A percentile compares a stretch with the other conserved stretches of the same genome.
Conservation (phyloP, 2,329 filamentous ascomycete species). For the Delphinella strobiligena region DNA sequence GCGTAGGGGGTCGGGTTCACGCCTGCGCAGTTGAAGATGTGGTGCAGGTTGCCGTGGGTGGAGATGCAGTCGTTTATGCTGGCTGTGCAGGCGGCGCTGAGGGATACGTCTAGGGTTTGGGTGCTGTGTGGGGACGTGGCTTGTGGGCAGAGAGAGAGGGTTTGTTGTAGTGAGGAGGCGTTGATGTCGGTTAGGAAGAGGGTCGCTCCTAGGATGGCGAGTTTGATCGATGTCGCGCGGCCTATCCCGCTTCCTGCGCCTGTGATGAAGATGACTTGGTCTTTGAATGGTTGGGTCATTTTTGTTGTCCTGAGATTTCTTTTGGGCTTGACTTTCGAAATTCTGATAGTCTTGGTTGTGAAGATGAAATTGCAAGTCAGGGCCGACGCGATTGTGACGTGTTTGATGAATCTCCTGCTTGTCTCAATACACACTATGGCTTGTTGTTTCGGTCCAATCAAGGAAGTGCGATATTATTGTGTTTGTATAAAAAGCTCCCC, state of each 20-base stretch:
- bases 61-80: conserved; percentile 17
- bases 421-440: too few species aligned
- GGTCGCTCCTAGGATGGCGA: conserved; percentile 29
- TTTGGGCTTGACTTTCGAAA: too few species aligned
- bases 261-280: conserved; percentile 18
- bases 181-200: conserved; percentile 32
- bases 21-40: conserved; percentile 32
- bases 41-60: conserved; percentile 25
- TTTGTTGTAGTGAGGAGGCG: conserved; percentile 17
- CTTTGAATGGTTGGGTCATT: not conserved
- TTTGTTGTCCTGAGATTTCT: not conserved
- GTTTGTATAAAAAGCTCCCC: too few species aligned
- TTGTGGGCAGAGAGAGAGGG: conserved; percentile 13
- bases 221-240: conserved; percentile 30
- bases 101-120: conserved; percentile 23
- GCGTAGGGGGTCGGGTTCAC: conserved; percentile 22
- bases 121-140: conserved; percentile 21
- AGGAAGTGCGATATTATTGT: too few species aligned
- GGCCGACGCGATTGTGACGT: too few species aligned
- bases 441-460: too few species aligned
- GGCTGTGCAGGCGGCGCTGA: conserved; percentile 15
- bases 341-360: too few species aligned
- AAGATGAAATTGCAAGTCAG: too few species aligned
- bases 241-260: conserved; percentile 28
- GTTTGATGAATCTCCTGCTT: too few species aligned